Base-by-base conservation (phyloP, 2,329 filamentous ascomycete species). In the Hymenoscyphus occultus region DNA sequence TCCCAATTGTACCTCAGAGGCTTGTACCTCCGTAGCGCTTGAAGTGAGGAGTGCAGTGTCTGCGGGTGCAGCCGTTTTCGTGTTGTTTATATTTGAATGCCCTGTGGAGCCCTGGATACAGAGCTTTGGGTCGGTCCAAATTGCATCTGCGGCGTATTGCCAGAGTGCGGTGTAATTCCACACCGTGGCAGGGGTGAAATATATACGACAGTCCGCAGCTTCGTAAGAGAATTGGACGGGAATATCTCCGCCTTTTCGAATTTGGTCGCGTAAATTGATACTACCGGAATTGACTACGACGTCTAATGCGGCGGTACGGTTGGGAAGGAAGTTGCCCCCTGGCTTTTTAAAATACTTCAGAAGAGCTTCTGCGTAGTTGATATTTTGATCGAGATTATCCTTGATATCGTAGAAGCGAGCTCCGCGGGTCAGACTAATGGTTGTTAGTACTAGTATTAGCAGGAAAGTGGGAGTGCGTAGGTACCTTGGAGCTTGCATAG, bases 151-250 rank as follows among this genome's bases (percentile, higher is more conserved):
- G 16, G 77, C 78, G 51, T 75, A 76, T 22, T 73, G 75, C 86
- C 86, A 88, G 31, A 83, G 71, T 31, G 73, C 76, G 1, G 77
- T 77, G 6, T 82, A 78, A 60, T 84, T 79, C 9, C 79, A 73
- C 39, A 83, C 72, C 71, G 84, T 86, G 2, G 78, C 74, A 19
- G 78, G 72, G 4, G 85, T 85, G 66, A 83, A 87, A 71, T 82
- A 88, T 13, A 88, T 74, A 2, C 84, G 78, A 68, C 86, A 89
- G 68, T 85, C 82, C 0, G 86, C 83, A 0, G 85, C 80, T 67
- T 87, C 81, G 67, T 87, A 86, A 3, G 82, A 73, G 71, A 89
- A 89, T 70, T 89, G 86, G 22, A 83, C 73, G 7, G 85, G 81
- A 7, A 62, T 63, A 14, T 59, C 45, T n/a, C 22, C 70, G 7